Evolutionary conservation across 129 eudicot species (phyloP).

Genomic region (Flaveria robusta): DNA sequence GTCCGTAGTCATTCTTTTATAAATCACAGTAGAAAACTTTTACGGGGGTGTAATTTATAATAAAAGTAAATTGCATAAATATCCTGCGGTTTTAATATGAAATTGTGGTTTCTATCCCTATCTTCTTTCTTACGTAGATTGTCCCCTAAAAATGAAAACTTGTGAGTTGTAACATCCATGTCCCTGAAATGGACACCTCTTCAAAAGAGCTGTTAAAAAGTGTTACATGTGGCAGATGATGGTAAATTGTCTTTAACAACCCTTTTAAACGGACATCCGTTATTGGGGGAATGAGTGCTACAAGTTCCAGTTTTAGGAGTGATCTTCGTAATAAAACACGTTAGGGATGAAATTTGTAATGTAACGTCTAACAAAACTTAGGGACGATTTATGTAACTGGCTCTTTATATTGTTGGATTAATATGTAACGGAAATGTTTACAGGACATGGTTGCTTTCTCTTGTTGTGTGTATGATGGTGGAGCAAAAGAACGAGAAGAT

Average conservation of each 20-base stretch:
- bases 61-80: neutral
- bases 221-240: no score
- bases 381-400: neutral
- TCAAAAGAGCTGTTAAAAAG: neutral
- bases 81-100: neutral
- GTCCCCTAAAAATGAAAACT: neutral
- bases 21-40: neutral
- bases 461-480: slow-evolving; percentile 97
- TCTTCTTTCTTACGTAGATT: neutral
- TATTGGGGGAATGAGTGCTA: slow-evolving; percentile 7
- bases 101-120: neutral
- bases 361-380: neutral
- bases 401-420: neutral
- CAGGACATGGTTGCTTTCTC: slow-evolving; percentile 99
- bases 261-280: neutral
- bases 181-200: neutral
- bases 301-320: neutral
- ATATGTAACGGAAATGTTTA: slow-evolving; percentile 18
- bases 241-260: neutral
- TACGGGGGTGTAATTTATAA: neutral
- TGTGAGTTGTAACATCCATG: neutral
- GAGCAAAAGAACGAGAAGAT: slow-evolving; percentile 66
- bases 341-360: neutral
- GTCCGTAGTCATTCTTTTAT: slow-evolving; percentile 40
- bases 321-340: neutral